Conservation (phyloP, 805 yeast species). For the Lachancea dasiensis region DNA sequence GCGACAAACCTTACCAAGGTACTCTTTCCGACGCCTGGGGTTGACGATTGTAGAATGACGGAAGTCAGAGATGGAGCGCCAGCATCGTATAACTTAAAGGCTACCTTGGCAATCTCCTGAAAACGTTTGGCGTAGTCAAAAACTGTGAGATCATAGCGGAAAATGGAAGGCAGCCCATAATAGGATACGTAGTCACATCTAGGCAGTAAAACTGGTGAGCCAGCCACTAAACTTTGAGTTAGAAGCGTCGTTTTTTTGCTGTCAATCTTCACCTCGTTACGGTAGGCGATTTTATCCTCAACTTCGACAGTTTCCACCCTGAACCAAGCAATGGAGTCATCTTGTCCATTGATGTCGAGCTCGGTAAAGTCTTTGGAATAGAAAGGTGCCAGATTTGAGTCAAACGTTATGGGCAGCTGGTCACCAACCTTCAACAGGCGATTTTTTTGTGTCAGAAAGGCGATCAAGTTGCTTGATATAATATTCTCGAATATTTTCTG, state of each 20-base stretch:
- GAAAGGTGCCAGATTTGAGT: slow-evolving; percentile 30
- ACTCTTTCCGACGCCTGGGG: slow-evolving; percentile 75
- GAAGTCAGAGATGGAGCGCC: slow-evolving; percentile 48
- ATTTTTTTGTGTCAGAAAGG: slow-evolving; percentile 49
- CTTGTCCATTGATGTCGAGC: slow-evolving; percentile 25
- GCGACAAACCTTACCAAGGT: slow-evolving; percentile 53
- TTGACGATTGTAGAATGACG: slow-evolving; percentile 58
- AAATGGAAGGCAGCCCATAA: slow-evolving; percentile 38
- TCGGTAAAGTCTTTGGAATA: slow-evolving; percentile 11
- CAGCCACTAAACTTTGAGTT: slow-evolving; percentile 53
- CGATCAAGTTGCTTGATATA: slow-evolving; percentile 52
- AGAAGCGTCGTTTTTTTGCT: slow-evolving; percentile 62
- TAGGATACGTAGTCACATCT: slow-evolving; percentile 42
- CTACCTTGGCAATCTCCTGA: slow-evolving; percentile 49
- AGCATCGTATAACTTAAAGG: slow-evolving; percentile 30
- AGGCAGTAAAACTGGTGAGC: slow-evolving; percentile 31
- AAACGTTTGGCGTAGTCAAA: slow-evolving; percentile 49
- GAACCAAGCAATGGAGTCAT: slow-evolving; percentile 84
- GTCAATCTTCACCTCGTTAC: slow-evolving; percentile 51
- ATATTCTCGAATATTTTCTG: slow-evolving; percentile 27
- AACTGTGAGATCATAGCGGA: slow-evolving; percentile 30
- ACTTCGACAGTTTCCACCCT: slow-evolving; percentile 46
- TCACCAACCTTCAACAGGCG: slow-evolving; percentile 64
- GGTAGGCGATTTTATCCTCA: slow-evolving; percentile 17
- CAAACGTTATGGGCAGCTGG: slow-evolving; percentile 70